phyloP scores from a whole-genome alignment of 2,329 filamentous ascomycete species.

The Talaromyces sp. region DNA sequence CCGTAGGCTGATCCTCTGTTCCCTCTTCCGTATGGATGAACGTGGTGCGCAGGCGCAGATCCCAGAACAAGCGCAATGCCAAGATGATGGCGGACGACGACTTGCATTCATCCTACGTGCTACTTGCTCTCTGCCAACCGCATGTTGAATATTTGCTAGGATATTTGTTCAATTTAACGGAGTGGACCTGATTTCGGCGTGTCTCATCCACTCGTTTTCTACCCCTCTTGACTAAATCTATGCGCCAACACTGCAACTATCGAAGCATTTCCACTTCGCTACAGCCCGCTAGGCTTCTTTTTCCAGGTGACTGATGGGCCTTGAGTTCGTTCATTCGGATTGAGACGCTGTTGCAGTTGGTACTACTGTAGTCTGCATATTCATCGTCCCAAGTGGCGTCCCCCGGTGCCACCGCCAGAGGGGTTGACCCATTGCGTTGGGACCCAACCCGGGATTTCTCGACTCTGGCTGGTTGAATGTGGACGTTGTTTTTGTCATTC shows the following conservation, averaged over 20 bases:
- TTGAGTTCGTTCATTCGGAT: constrained; percentile 12
- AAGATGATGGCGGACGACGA: constrained; percentile 30
- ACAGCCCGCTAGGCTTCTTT: constrained; percentile 9
- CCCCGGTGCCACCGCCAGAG: constrained; percentile 23
- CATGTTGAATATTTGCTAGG: constrained; percentile 14
- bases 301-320: constrained; percentile 8
- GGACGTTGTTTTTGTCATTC: constrained; percentile 14
- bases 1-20: background rate
- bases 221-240: constrained; percentile 20
- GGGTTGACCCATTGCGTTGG: constrained; percentile 34
- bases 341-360: constrained; percentile 19
- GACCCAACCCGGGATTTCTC: constrained; percentile 18
- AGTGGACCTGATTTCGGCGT: constrained; percentile 7
- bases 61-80: constrained; percentile 35
- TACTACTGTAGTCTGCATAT: constrained; percentile 11
- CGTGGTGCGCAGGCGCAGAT: constrained; percentile 18
- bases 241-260: constrained; percentile 19
- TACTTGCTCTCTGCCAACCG: constrained; percentile 12
- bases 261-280: constrained; percentile 13
- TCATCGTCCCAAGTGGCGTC: constrained; percentile 15
- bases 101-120: constrained; percentile 21
- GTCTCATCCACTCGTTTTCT: constrained; percentile 11
- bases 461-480: constrained; percentile 10
- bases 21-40: background rate
- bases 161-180: constrained; percentile 10